Evolutionary conservation across 257 asterid species (phyloP).

Genomic region (Lantana camara): DNA sequence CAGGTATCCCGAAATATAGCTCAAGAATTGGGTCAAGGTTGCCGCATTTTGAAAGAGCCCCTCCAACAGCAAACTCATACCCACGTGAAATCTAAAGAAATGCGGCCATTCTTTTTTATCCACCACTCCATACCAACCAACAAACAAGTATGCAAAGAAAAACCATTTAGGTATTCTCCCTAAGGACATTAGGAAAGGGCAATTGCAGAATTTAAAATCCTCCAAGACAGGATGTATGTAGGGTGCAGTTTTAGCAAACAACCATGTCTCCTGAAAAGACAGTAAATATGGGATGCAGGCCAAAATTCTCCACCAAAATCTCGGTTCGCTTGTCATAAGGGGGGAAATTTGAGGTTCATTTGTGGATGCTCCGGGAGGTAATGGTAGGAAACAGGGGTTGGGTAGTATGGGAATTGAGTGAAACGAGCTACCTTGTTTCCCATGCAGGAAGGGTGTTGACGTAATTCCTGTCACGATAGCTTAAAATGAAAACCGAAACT

Average conservation of each 20-base stretch:
- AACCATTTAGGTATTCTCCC: slow-evolving; percentile 86
- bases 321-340: slow-evolving; percentile 78
- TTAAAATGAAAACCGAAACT: background rate
- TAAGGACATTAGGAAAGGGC: slow-evolving; percentile 64
- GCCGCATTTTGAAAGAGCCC: no score
- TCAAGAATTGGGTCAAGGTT: no score
- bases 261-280: slow-evolving; percentile 94
- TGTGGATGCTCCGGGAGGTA: slow-evolving; percentile 61
- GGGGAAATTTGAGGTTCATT: slow-evolving; percentile 66
- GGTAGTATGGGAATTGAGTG: slow-evolving; percentile 45
- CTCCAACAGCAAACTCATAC: slow-evolving; percentile 86
- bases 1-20: no score
- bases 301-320: slow-evolving; percentile 88
- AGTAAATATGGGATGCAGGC: slow-evolving; percentile 90
- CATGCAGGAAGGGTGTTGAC: slow-evolving; percentile 52
- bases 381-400: slow-evolving; percentile 22
- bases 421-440: slow-evolving; percentile 53
- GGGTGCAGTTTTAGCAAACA: slow-evolving; percentile 83
- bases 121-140: slow-evolving; percentile 81
- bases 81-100: slow-evolving; percentile 88
- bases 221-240: slow-evolving; percentile 80
- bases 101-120: slow-evolving; percentile 97
- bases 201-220: slow-evolving; percentile 63
- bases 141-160: slow-evolving; percentile 80
- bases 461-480: slow-evolving; percentile 45